A percentile compares a stretch with the other conserved stretches of the same genome.
phyloP scores from a whole-genome alignment of 768 basidiomycete species.

The Saitozyma sp. region DNA sequence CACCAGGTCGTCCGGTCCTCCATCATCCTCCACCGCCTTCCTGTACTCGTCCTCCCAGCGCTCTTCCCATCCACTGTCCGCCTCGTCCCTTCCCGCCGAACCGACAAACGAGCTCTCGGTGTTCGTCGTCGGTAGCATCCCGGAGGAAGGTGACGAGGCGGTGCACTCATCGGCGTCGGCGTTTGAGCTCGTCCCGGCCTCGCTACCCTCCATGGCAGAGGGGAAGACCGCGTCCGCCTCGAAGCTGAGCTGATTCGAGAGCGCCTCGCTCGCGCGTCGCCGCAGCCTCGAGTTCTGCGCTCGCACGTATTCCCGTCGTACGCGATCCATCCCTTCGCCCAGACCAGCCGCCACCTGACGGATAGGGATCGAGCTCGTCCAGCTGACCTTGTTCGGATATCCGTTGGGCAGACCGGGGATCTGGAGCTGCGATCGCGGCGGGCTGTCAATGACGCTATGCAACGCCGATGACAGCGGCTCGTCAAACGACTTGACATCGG shows the following conservation, averaged over 20 bases:
- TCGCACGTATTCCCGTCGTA: conserved; percentile 37
- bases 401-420: conserved; percentile 85
- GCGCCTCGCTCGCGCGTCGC: conserved; percentile 24
- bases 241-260: conserved; percentile 25
- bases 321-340: conserved; percentile 37
- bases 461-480: conserved; percentile 77
- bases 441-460: conserved; percentile 62
- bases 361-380: conserved; percentile 31
- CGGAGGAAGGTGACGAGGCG: conserved; percentile 19
- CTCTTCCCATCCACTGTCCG: conserved; percentile 33
- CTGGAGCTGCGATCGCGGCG: conserved; percentile 53
- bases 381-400: conserved; percentile 18
- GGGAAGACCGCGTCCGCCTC: conserved; percentile 44
- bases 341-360: conserved; percentile 34
- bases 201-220: conserved; percentile 14
- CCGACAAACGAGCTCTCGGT: conserved; percentile 1
- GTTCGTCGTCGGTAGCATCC: conserved; percentile 18
- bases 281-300: conserved; percentile 23
- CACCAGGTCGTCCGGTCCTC: conserved; percentile 49
- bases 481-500: conserved; percentile 61
- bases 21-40: conserved; percentile 49
- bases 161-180: conserved; percentile 6
- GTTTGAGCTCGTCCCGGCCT: conserved; percentile 2
- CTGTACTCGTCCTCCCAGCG: conserved; percentile 47
- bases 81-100: conserved; percentile 19